phyloP scores from a whole-genome alignment of 176 grass and related monocot genomes.

The Lolium perenne region DNA sequence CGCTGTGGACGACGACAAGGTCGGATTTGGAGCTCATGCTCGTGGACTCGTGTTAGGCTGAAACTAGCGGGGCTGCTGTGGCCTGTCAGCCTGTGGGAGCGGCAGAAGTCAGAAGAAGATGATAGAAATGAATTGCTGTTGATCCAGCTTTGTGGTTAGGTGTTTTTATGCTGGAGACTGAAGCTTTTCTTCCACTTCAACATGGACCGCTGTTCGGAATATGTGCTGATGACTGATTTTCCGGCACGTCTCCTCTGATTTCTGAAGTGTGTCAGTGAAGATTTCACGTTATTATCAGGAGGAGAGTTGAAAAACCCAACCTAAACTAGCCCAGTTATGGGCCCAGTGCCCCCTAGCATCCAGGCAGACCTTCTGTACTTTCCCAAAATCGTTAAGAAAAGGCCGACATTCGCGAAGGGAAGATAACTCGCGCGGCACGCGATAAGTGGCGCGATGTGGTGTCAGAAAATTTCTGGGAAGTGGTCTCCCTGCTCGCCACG shows the following conservation, averaged over 20 bases:
- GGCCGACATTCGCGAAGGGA: too few relatives aligned
- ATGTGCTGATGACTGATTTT: neutral
- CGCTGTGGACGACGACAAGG: constrained; percentile 47
- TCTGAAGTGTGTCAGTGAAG: neutral
- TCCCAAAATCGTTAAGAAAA: too few relatives aligned
- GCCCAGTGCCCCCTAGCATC: too few relatives aligned
- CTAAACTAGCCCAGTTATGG: neutral
- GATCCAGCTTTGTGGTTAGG: neutral
- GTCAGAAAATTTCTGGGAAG: too few relatives aligned
- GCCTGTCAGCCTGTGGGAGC: neutral
- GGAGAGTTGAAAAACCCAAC: neutral
- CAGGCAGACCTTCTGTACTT: too few relatives aligned
- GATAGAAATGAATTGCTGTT: neutral
- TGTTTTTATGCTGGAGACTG: neutral
- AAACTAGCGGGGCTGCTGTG: neutral
- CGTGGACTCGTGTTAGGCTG: too few relatives aligned
- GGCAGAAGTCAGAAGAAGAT: neutral
- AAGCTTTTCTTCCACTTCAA: neutral
- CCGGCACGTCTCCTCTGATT: neutral
- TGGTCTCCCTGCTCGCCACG: too few relatives aligned
- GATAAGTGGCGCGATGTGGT: too few relatives aligned
- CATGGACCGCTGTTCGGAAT: neutral
- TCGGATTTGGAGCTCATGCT: constrained; percentile 47
- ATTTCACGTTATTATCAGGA: neutral
- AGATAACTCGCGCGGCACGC: too few relatives aligned